These are phyloP conservation scores for Lobulomyces angularis DNA, from an alignment of 192 early-diverging fungal species.

Conservation along the genomic window DNA sequence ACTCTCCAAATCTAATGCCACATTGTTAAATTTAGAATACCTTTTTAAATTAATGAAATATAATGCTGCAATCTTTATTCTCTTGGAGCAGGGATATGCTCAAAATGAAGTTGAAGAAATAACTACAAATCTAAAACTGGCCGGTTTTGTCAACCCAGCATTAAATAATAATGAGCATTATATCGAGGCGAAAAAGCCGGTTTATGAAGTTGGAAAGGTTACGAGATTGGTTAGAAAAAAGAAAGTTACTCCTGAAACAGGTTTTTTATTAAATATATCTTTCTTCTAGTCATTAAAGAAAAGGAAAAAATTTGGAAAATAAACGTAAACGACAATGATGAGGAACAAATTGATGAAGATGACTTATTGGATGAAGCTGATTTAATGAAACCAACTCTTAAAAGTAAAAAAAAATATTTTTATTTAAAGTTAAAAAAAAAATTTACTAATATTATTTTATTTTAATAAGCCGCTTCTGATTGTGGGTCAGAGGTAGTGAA, in stretches of 20 bases:
- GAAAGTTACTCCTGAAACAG: constrained; percentile 16
- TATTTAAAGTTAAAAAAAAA: constrained; percentile 6
- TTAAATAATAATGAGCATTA: no score
- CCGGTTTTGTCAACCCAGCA: no score
- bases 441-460: constrained; percentile 2
- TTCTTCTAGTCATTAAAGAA: constrained; percentile 16
- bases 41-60: no score
- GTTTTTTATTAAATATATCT: constrained; percentile 1
- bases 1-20: no score
- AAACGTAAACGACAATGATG: constrained; percentile 54
- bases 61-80: no score
- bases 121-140: no score
- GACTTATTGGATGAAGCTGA: constrained; percentile 72
- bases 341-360: constrained; percentile 79
- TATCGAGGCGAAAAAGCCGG: constrained; percentile 73
- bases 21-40: no score
- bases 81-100: no score
- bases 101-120: no score
- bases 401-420: constrained; percentile 26
- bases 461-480: constrained; percentile 46
- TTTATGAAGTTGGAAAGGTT: constrained; percentile 73
- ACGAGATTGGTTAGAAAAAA: constrained; percentile 71
- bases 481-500: constrained; percentile 53
- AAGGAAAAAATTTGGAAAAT: constrained; percentile 59
- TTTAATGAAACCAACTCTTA: constrained; percentile 53